Base-by-base conservation (phyloP, 1,139 yeast species). In the Hansenula sp. region DNA sequence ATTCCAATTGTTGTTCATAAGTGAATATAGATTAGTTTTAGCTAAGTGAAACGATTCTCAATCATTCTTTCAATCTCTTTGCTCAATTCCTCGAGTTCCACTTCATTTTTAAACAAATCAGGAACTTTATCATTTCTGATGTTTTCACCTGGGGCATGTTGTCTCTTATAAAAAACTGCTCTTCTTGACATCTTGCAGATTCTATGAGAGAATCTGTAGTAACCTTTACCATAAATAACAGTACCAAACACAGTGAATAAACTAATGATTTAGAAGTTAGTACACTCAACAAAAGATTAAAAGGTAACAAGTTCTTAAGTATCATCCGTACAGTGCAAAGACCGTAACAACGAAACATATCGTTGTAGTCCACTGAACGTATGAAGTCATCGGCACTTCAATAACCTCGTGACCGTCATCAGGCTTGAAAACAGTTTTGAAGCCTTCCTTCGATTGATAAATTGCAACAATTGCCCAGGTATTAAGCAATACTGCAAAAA, bases 171-270 rank as follows among this genome's bases (percentile, higher is more conserved):
- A 11, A 36, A 27, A 16, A 16, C 17, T 2, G 8, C 24, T 17
- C 17, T 24, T 13, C 15, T 17, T 7, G 28, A 11, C 13, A 36
- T 5, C 16, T n/a, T 36, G 19, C 17, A 8, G 9, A 38, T 35
- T 30, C 54, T 40, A 34, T 51, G 49, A 39, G 47, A 46, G 29
- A 51, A 41, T 4, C 51, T 44, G 18, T 37, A 46, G 8, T 47
- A 43, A 5, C 48, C 51, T 10, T 9, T 30, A 1, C 47, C 52
- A 29, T 47, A 47, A 6, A 45, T 15, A 4, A 34, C 27, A 6
- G 25, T 17, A 8, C 16, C 7, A 19, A 24, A 9, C 10, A 11
- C 4, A 12, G 16, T 7, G n/a, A 31, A 31, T 11, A 15, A 5
- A 8, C 33, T 25, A 9, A 25, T 25, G 28, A 9, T 25, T 25